Base-by-base conservation (phyloP, 306 rosid genomes). In the Rosa rugosa region DNA sequence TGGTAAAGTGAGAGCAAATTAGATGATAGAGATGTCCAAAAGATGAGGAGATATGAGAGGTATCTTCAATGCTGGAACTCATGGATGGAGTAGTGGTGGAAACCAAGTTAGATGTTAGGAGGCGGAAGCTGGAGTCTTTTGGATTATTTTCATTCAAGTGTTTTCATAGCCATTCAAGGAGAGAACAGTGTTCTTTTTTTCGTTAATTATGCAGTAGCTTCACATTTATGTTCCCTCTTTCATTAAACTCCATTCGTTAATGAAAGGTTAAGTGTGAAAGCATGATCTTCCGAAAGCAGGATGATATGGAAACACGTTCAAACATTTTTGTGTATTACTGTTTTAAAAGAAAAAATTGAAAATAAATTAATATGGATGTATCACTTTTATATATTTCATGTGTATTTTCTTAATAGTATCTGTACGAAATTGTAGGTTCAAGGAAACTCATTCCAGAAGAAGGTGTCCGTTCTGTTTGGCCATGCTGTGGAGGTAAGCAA, bases 401-500 rank as follows among this genome's bases (percentile, higher is more conserved):
- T 67, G 36, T 56, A 17, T 22, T 59, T 51, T 46, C 38, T 63
- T 71, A 74, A 22, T 72, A 72, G 66, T 60, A 75, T 84, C 62
- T 75, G 69, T 68, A 63, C 40, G 78, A 83, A 77, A 81, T 60
- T 85, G 84, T 91, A 96, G 99, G 88, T 87, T 87, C 97, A 89
- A 67, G 99, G 99, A 80, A 96, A 96, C 88, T 96, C 99, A 8
- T 96, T 96, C 89, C 97, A 85, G 84, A 96, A 96, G 90, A 96
- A 96, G 90, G 83, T 89, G 75, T 68, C 96, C 12, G 71, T 88
- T 63, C 81, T 96, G 81, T 93, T 96, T 76, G 96, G 97, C 79
- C 97, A 88, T 83, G 81, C 87, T 63, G 88, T 87, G 56, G 99
- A 93, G 94, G 99, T 96, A 90, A 69, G 72, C 73, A 64, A n/a